Percentiles rank a stretch among this genome's conserved stretches.
phyloP scores from a whole-genome alignment of 306 rosid species.

The Prunus davidiana region DNA sequence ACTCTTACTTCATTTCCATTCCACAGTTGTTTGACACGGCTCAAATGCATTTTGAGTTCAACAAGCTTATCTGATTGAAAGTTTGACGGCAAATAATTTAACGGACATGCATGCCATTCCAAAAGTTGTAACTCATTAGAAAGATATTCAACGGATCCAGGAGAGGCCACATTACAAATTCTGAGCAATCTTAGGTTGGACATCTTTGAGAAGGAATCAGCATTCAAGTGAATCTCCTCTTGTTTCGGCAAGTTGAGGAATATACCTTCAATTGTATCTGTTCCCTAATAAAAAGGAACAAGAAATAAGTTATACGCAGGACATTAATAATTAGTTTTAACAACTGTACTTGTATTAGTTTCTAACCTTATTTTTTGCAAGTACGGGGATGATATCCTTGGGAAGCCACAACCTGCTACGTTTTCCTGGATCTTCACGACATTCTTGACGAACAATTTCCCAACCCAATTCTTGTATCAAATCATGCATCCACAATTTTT shows the following conservation, averaged over 20 bases:
- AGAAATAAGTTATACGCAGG: not conserved
- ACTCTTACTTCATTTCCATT: conserved; percentile 9
- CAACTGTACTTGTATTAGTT: not conserved
- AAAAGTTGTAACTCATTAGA: conserved; percentile 18
- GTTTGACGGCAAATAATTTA: conserved; percentile 6
- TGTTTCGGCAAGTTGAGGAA: not conserved
- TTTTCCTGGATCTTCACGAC: too few species aligned
- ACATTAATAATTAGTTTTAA: not conserved
- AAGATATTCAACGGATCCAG: not conserved
- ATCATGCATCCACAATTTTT: conserved; percentile 18
- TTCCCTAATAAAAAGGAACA: not conserved
- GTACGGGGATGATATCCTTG: conserved; percentile 1
- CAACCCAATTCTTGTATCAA: conserved; percentile 25
- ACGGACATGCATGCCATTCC: conserved; percentile 26
- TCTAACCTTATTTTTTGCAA: not conserved
- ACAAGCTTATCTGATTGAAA: conserved; percentile 24
- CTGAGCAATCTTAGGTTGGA: conserved; percentile 19
- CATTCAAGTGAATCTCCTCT: conserved; percentile 1
- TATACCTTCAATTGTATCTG: conserved; percentile 1
- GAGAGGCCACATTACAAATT: not conserved
- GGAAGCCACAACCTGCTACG: too few species aligned
- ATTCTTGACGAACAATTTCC: too few species aligned
- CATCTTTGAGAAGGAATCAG: conserved; percentile 19
- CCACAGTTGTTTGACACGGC: conserved; percentile 19
- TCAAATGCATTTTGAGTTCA: conserved; percentile 14